Conservation (phyloP, 1,284 basidiomycete genomes). For the Cryptococcus jaspeensis region DNA sequence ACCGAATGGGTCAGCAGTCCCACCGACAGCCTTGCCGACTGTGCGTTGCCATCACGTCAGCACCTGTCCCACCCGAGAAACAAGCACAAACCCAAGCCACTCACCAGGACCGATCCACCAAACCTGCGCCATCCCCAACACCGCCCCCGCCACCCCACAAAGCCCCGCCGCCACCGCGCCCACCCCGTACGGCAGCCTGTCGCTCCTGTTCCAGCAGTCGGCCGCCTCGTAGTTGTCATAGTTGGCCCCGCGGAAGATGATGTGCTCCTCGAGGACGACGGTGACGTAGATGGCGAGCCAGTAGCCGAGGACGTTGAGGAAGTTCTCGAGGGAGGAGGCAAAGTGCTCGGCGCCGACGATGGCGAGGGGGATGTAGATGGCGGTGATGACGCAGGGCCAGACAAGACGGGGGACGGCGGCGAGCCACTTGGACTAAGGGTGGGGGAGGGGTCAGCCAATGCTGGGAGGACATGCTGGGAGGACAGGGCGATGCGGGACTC, state of each 20-base stretch:
- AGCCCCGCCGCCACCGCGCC: slow-evolving; percentile 27
- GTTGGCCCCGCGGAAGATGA: slow-evolving; percentile 47
- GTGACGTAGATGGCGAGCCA: slow-evolving; percentile 49
- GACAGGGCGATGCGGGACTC: neutral
- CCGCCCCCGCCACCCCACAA: slow-evolving; percentile 36
- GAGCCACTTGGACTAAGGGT: slow-evolving; percentile 22
- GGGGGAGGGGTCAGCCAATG: neutral
- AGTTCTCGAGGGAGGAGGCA: slow-evolving; percentile 38
- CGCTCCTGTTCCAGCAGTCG: slow-evolving; percentile 36
- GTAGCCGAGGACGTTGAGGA: slow-evolving; percentile 44
- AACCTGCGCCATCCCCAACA: slow-evolving; percentile 41
- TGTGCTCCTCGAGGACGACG: slow-evolving; percentile 49
- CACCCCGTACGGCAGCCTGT: slow-evolving; percentile 29
- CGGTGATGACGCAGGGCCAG: slow-evolving; percentile 47
- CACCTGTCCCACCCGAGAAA: neutral
- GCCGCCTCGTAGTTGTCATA: slow-evolving; percentile 42
- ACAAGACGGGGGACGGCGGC: slow-evolving; percentile 48
- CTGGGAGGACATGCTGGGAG: neutral
- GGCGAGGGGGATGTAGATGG: slow-evolving; percentile 45
- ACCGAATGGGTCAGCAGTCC: slow-evolving; percentile 20
- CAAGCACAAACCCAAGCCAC: neutral
- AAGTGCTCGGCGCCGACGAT: slow-evolving; percentile 48
- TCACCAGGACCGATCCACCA: slow-evolving; percentile 43
- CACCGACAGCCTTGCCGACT: slow-evolving; percentile 26
- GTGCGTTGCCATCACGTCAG: neutral